phyloP scores from a whole-genome alignment of 768 basidiomycete genomes.

The Lyophyllum decastes region DNA sequence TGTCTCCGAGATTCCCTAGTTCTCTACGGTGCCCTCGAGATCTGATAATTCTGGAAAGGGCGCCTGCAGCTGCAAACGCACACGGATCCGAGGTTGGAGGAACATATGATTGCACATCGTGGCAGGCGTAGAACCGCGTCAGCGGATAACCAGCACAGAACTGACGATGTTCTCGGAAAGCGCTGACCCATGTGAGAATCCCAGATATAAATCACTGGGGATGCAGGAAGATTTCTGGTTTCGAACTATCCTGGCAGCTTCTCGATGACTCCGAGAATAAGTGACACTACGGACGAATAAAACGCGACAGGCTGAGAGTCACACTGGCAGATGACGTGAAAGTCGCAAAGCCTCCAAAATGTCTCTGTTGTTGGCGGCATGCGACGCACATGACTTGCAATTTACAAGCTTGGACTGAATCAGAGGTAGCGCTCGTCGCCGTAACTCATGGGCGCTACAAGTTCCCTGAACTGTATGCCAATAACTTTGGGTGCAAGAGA shows the following conservation, averaged over 20 bases:
- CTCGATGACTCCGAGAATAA: not conserved
- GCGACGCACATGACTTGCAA: not conserved
- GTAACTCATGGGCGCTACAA: not conserved
- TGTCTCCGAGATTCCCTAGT: not conserved
- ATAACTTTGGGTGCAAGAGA: not conserved
- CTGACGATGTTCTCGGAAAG: conserved; percentile 10
- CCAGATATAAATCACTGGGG: not conserved
- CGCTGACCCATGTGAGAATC: conserved; percentile 1
- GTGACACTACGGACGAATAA: not conserved
- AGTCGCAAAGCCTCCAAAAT: not conserved
- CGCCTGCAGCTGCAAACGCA: not conserved
- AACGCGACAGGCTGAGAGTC: not conserved
- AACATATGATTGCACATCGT: not conserved
- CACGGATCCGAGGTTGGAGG: conserved; percentile 19
- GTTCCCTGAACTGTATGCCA: not conserved
- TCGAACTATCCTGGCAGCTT: not conserved
- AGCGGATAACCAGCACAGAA: not conserved
- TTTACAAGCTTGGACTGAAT: not conserved
- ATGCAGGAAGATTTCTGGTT: not conserved
- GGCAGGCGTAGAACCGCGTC: not conserved
- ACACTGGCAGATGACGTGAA: not conserved
- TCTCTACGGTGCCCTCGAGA: conserved; percentile 1
- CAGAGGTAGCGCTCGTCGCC: not conserved
- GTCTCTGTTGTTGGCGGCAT: not conserved
- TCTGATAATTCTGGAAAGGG: conserved; percentile 3